Conservation (phyloP, 2,329 filamentous ascomycete species). For the Fusarium dlaminii region DNA sequence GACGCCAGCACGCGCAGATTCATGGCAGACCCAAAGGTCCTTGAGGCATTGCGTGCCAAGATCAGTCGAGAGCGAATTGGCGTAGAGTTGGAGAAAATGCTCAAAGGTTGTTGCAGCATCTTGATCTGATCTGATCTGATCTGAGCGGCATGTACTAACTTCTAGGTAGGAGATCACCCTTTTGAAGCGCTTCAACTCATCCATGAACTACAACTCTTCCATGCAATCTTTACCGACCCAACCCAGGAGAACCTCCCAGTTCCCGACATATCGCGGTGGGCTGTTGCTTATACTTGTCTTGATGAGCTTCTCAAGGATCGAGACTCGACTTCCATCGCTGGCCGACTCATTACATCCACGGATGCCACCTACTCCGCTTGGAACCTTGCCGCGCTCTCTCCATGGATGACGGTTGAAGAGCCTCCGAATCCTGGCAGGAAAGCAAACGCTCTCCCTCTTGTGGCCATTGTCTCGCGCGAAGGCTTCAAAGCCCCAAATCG, state of each 20-base stretch:
- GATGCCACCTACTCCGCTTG: slow-evolving; percentile 79
- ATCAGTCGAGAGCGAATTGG: slow-evolving; percentile 93
- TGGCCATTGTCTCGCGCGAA: slow-evolving; percentile 69
- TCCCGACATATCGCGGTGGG: slow-evolving; percentile 70
- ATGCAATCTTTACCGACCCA: slow-evolving; percentile 78
- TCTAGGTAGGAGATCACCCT: slow-evolving; percentile 63
- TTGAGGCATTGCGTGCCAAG: slow-evolving; percentile 81
- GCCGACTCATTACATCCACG: slow-evolving; percentile 67
- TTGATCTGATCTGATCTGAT: background rate
- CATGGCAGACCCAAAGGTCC: slow-evolving; percentile 84
- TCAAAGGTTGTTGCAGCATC: slow-evolving; percentile 65
- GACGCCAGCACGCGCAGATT: slow-evolving; percentile 72
- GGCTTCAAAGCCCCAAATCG: slow-evolving; percentile 85
- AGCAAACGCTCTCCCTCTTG: slow-evolving; percentile 59
- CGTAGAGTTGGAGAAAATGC: slow-evolving; percentile 89
- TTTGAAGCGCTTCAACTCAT: slow-evolving; percentile 71
- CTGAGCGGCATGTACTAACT: background rate
- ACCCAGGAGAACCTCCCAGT: slow-evolving; percentile 58
- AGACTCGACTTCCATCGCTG: slow-evolving; percentile 58
- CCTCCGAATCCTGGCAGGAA: slow-evolving; percentile 58
- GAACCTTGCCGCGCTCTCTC: slow-evolving; percentile 78
- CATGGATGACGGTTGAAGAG: slow-evolving; percentile 69
- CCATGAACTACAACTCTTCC: slow-evolving; percentile 73
- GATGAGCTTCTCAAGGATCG: slow-evolving; percentile 57
- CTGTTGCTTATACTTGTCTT: slow-evolving; percentile 70